These are phyloP conservation scores for Pezicula carpinea DNA, from an alignment of 2,329 filamentous ascomycete species.

Conservation along the genomic window DNA sequence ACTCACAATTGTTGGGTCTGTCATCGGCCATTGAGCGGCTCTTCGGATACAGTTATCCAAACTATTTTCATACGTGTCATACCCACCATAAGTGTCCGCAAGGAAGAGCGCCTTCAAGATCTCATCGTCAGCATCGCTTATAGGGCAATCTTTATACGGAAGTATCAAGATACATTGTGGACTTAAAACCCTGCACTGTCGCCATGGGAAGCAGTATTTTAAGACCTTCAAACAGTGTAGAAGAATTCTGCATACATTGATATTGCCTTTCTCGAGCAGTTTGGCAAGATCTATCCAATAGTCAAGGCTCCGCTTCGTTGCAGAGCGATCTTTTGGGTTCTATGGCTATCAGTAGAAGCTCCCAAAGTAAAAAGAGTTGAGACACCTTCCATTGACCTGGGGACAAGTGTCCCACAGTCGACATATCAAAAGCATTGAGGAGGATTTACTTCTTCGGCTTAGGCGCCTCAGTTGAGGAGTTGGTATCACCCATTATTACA, in stretches of 20 bases:
- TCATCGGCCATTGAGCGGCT: conserved; percentile 66
- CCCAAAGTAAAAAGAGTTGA: not conserved
- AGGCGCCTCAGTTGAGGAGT: conserved; percentile 5
- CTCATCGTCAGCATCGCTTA: no score
- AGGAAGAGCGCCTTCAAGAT: conserved; percentile 45
- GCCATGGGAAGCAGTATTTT: no score
- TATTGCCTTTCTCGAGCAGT: conserved; percentile 54
- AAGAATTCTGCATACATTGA: conserved; percentile 39
- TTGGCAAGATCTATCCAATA: conserved; percentile 64
- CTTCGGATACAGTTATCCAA: conserved; percentile 55
- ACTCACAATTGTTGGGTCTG: conserved; percentile 56
- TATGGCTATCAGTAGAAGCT: conserved; percentile 22
- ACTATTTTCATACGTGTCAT: conserved; percentile 59
- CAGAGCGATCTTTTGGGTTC: conserved; percentile 57
- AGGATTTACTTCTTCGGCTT: conserved; percentile 48
- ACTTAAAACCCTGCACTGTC: no score
- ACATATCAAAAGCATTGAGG: conserved; percentile 64
- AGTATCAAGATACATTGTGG: no score
- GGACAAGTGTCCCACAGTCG: conserved; percentile 57
- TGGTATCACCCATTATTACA: not conserved
- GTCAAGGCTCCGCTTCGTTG: conserved; percentile 53
- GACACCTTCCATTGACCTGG: conserved; percentile 63
- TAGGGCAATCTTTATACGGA: no score
- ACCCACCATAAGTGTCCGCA: conserved; percentile 54
- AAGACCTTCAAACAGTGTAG: no score